phyloP scores from a whole-genome alignment of 2,329 filamentous ascomycete genomes.

The Fusarium heterosporum region DNA sequence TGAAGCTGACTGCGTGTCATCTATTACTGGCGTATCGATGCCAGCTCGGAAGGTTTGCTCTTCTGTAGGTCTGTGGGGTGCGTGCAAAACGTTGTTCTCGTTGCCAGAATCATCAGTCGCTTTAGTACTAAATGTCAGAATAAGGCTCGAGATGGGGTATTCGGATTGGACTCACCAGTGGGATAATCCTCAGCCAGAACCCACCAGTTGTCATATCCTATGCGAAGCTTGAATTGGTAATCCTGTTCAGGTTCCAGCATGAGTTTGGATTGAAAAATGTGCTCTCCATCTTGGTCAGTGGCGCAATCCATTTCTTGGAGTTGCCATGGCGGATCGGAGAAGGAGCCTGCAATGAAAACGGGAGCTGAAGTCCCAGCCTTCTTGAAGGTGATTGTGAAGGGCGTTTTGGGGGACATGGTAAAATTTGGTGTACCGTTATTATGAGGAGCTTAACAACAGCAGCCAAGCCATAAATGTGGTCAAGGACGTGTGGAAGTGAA shows the following conservation, averaged over 20 bases:
- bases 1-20: slow-evolving; percentile 12
- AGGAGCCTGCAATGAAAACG: slow-evolving; percentile 76
- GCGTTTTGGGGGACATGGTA: slow-evolving; percentile 46
- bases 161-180: slow-evolving; percentile 61
- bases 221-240: slow-evolving; percentile 80
- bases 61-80: slow-evolving; percentile 31
- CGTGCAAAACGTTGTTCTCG: slow-evolving; percentile 60
- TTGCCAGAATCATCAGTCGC: slow-evolving; percentile 60
- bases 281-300: slow-evolving; percentile 63
- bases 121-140: slow-evolving; percentile 25
- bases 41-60: slow-evolving; percentile 25
- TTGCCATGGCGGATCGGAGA: slow-evolving; percentile 75
- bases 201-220: slow-evolving; percentile 77
- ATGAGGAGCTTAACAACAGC: slow-evolving; percentile 3
- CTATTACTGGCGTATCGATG: slow-evolving; percentile 23
- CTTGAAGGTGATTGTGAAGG: slow-evolving; percentile 70
- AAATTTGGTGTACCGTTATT: slow-evolving; percentile 4
- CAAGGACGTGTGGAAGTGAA: slow-evolving; percentile 5
- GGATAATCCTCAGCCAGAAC: slow-evolving; percentile 71
- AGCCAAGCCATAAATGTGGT: neutral
- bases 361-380: slow-evolving; percentile 72
- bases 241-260: slow-evolving; percentile 66
- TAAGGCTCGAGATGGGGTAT: neutral
- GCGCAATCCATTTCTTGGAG: slow-evolving; percentile 72
- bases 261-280: slow-evolving; percentile 69